phyloP scores from a whole-genome alignment of 371 early-diverging fungal genomes.

The Mortierella sp. region DNA sequence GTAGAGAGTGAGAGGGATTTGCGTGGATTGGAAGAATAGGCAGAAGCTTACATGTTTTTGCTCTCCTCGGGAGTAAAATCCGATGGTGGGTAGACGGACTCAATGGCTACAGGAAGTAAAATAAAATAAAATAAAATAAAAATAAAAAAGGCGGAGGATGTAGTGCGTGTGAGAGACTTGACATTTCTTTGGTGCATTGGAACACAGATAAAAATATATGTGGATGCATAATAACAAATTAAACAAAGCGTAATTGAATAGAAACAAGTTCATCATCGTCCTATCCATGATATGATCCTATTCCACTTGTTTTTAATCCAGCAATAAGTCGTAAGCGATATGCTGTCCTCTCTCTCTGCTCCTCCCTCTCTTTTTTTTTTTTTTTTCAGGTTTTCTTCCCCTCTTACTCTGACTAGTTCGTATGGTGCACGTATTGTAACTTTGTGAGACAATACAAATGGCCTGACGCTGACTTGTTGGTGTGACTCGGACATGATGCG shows the following conservation, averaged over 20 bases:
- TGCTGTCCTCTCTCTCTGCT: too few species aligned
- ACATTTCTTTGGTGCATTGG: not conserved
- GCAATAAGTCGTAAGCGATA: too few species aligned
- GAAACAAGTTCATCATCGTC: not conserved
- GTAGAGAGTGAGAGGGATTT: not conserved
- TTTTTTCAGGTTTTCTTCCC: too few species aligned
- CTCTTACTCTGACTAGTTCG: not conserved
- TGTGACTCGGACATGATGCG: slow-evolving; percentile 13
- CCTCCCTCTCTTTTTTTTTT: too few species aligned
- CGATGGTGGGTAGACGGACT: slow-evolving; percentile 87
- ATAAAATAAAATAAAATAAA: not conserved
- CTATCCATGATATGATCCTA: not conserved
- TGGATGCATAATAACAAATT: not conserved
- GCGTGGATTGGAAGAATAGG: too few species aligned
- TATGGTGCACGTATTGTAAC: not conserved
- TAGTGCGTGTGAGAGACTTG: not conserved
- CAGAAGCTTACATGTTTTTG: slow-evolving; percentile 79
- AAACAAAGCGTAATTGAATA: not conserved
- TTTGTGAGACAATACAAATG: slow-evolving; percentile 6
- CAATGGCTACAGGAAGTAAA: slow-evolving; percentile 70
- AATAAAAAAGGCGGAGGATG: not conserved
- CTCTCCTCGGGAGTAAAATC: slow-evolving; percentile 79
- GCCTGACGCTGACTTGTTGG: slow-evolving; percentile 10
- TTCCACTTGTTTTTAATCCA: not conserved
- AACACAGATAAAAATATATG: not conserved